Conservation (phyloP, 2,329 filamentous ascomycete genomes). For the Thyridium curvatum region DNA sequence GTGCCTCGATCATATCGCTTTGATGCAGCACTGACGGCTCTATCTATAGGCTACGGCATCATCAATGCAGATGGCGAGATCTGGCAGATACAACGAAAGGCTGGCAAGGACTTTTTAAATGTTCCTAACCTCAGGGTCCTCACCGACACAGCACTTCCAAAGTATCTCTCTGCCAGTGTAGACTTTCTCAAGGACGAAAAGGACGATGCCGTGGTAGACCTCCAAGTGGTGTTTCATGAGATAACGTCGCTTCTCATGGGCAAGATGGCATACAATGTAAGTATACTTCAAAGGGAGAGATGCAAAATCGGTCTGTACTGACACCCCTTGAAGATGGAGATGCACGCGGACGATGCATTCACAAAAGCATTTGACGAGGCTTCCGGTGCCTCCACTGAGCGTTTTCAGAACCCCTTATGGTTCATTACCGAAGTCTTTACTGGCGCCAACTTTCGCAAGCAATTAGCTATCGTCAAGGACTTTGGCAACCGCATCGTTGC, state of each 20-base stretch:
- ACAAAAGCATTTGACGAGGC: constrained; percentile 56
- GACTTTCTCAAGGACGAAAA: constrained; percentile 23
- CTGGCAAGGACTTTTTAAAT: constrained; percentile 53
- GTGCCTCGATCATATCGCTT: background rate
- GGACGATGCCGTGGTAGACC: constrained; percentile 33
- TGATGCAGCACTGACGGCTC: background rate
- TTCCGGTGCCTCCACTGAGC: constrained; percentile 51
- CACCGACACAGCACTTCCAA: constrained; percentile 50
- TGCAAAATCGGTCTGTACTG: no score
- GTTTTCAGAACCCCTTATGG: constrained; percentile 63
- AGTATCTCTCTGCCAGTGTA: constrained; percentile 40
- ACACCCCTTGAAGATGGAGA: constrained; percentile 46
- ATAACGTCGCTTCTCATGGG: constrained; percentile 62
- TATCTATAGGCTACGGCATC: constrained; percentile 47
- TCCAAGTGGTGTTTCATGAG: constrained; percentile 56
- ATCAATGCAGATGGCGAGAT: constrained; percentile 60
- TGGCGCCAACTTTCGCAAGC: constrained; percentile 36
- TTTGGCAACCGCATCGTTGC: constrained; percentile 54
- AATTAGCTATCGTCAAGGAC: constrained; percentile 35
- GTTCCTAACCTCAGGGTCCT: constrained; percentile 49
- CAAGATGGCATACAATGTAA: constrained; percentile 58
- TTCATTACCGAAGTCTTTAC: constrained; percentile 49
- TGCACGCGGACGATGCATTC: constrained; percentile 55
- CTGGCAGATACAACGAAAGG: constrained; percentile 58
- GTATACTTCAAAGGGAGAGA: no score